Conservation (phyloP, 192 early-diverging fungal genomes). For the Coemansia sp. region DNA sequence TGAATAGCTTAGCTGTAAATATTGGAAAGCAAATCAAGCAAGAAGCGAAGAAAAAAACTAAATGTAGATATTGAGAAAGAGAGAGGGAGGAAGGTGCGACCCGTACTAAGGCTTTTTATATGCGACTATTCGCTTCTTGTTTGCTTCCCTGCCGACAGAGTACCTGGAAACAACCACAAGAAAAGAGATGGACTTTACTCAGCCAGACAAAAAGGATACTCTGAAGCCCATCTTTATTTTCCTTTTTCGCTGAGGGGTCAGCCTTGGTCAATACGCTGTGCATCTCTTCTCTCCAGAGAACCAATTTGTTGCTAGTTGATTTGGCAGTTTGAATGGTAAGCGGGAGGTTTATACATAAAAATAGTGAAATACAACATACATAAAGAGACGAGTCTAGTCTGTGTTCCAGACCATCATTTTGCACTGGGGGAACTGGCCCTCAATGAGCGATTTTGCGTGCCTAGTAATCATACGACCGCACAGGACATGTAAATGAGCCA, state of each 20-base stretch:
- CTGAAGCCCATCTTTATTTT: neutral
- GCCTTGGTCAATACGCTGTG: neutral
- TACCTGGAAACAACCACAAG: no score
- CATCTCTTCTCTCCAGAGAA: neutral
- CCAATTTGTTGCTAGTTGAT: neutral
- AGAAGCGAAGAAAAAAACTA: neutral
- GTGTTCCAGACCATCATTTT: conserved; percentile 55
- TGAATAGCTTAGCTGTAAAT: no score
- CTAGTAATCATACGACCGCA: conserved; percentile 50
- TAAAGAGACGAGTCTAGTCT: conserved; percentile 10
- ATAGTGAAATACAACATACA: neutral
- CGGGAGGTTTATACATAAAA: neutral
- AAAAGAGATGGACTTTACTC: neutral
- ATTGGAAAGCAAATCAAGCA: neutral
- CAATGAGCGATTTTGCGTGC: conserved; percentile 50
- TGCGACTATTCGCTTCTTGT: neutral
- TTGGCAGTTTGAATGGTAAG: neutral
- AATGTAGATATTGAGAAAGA: neutral
- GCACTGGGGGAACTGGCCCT: conserved; percentile 52
- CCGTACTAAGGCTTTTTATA: neutral
- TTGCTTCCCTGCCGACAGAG: no score
- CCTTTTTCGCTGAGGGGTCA: neutral
- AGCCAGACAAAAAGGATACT: neutral
- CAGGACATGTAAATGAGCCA: conserved; percentile 38
- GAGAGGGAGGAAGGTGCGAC: neutral